Percentiles rank a stretch among this genome's conserved stretches.
Conservation (phyloP, 1,284 basidiomycete species). For the Cryptococcus floricola region DNA sequence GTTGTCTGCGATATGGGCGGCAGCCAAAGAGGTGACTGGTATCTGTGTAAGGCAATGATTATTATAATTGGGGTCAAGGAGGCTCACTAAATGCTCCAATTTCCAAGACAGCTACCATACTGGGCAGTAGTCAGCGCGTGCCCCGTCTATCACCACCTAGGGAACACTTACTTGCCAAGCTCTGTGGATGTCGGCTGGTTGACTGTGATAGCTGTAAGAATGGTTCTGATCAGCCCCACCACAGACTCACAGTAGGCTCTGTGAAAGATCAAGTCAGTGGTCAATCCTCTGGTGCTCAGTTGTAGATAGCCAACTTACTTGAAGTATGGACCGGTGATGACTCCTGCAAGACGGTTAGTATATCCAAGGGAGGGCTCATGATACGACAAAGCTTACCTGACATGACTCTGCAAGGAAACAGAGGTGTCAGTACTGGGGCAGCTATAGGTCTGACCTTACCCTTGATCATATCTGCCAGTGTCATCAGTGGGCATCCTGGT, state of each 20-base stretch:
- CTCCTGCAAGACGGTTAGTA: conserved; percentile 54
- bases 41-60: conserved; percentile 2
- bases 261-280: neutral
- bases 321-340: conserved; percentile 92
- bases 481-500: neutral
- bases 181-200: conserved; percentile 63
- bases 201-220: conserved; percentile 45
- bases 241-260: conserved; percentile 30
- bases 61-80: too few species aligned
- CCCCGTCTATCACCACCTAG: conserved; percentile 43
- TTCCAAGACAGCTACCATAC: conserved; percentile 89
- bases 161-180: conserved; percentile 48
- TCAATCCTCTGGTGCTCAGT: neutral
- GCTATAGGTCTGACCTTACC: conserved; percentile 53
- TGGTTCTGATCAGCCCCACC: neutral
- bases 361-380: neutral
- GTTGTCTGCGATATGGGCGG: conserved; percentile 80
- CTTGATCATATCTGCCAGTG: conserved; percentile 70
- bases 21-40: conserved; percentile 80
- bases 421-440: neutral
- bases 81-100: conserved; percentile 81
- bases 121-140: conserved; percentile 51
- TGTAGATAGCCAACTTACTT: conserved; percentile 43
- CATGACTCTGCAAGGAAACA: conserved; percentile 30
- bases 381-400: conserved; percentile 32